Conservation (phyloP, 768 basidiomycete species). For the Phlebiopsis gigantea region DNA sequence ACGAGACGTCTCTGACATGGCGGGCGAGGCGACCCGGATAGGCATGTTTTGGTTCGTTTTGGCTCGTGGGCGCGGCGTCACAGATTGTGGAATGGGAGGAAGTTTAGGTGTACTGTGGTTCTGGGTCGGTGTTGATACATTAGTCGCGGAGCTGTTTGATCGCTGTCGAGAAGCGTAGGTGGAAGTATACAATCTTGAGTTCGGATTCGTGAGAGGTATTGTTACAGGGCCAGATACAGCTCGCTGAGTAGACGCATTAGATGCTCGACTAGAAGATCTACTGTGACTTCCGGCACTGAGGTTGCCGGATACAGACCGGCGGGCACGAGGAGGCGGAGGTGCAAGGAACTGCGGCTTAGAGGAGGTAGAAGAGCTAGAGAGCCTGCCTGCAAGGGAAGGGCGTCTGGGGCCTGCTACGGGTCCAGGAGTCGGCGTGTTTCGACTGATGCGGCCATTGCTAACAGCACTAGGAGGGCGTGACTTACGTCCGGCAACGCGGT, state of each 20-base stretch:
- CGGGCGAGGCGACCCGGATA: slow-evolving; percentile 50
- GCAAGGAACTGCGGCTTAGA: slow-evolving; percentile 37
- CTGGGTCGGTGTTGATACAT: slow-evolving; percentile 28
- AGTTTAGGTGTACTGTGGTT: slow-evolving; percentile 29
- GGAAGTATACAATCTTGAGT: slow-evolving; percentile 40
- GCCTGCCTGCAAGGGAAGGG: background rate
- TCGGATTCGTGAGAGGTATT: slow-evolving; percentile 30
- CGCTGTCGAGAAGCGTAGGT: slow-evolving; percentile 85
- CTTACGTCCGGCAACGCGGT: slow-evolving; percentile 53
- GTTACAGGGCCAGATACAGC: slow-evolving; percentile 65
- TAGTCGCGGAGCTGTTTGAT: slow-evolving; percentile 57
- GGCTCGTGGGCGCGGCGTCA: slow-evolving; percentile 30
- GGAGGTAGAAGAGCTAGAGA: slow-evolving; percentile 21
- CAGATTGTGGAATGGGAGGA: slow-evolving; percentile 14
- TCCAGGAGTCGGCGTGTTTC: slow-evolving; percentile 23
- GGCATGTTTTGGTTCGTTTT: slow-evolving; percentile 35
- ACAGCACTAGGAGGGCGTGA: slow-evolving; percentile 63
- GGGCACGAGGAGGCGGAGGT: slow-evolving; percentile 31
- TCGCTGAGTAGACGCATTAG: slow-evolving; percentile 47
- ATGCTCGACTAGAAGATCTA: slow-evolving; percentile 57
- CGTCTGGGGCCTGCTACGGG: slow-evolving; percentile 3
- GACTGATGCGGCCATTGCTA: slow-evolving; percentile 60
- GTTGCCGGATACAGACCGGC: background rate
- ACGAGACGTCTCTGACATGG: slow-evolving; percentile 53
- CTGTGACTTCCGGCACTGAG: slow-evolving; percentile 32